A percentile compares a stretch with the other conserved stretches of the same genome.
These are phyloP conservation scores for Salicornia ramosissima DNA, from an alignment of 148 eudicot species.

Conservation along the genomic window DNA sequence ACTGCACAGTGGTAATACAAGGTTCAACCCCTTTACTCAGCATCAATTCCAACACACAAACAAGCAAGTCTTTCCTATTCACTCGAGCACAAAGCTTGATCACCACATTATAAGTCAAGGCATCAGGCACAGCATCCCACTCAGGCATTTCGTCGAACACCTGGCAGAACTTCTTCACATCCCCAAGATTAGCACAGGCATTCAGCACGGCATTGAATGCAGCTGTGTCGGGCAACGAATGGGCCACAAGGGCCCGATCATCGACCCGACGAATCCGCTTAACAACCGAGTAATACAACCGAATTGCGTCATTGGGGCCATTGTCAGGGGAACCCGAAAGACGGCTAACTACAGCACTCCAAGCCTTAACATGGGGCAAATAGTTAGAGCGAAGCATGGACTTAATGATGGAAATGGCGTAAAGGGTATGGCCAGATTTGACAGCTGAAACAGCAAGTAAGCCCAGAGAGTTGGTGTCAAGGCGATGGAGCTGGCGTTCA, in stretches of 20 bases:
- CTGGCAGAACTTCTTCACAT: conserved; percentile 44
- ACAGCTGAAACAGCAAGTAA: conserved; percentile 74
- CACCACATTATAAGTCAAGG: conserved; percentile 77
- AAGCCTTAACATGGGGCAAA: conserved; percentile 91
- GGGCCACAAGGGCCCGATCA: conserved; percentile 31
- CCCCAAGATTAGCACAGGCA: conserved; percentile 83
- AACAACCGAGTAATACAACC: conserved; percentile 39
- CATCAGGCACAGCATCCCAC: conserved; percentile 64
- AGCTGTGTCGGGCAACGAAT: conserved; percentile 69
- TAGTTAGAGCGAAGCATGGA: conserved; percentile 82
- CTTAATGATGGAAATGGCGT: conserved; percentile 65
- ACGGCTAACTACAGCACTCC: conserved; percentile 84
- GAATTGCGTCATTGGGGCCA: conserved; percentile 61
- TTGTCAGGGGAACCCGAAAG: conserved; percentile 63
- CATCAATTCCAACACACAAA: conserved; percentile 62
- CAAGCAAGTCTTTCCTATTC: conserved; percentile 75
- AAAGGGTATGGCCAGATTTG: conserved; percentile 62
- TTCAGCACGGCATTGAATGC: conserved; percentile 83
- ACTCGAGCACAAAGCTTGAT: conserved; percentile 73
- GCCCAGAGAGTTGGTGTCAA: conserved; percentile 86
- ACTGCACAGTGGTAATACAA: conserved; percentile 79
- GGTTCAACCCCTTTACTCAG: conserved; percentile 47
- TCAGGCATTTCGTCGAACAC: conserved; percentile 76
- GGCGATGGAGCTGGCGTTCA: conserved; percentile 81
- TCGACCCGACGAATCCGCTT: conserved; percentile 40